Evolutionary conservation across 1,284 basidiomycete species (phyloP).

Genomic region (Puccinia polysora): DNA sequence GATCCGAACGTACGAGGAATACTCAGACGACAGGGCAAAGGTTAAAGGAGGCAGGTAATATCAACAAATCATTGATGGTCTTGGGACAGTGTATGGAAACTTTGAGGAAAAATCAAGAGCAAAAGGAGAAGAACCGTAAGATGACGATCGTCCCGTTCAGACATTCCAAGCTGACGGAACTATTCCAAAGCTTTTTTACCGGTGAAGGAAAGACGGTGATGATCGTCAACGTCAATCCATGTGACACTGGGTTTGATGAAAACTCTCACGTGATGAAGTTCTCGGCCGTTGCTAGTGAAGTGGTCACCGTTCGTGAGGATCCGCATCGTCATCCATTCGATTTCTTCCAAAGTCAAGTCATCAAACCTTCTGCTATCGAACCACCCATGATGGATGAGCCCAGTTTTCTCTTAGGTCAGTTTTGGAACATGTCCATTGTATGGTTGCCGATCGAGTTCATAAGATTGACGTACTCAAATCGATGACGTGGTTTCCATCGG

Average conservation of each 20-base stretch:
- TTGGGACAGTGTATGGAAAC: slow-evolving; percentile 96
- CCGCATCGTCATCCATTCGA: slow-evolving; percentile 51
- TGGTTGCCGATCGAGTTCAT: too few relatives aligned
- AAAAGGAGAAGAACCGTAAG: slow-evolving; percentile 57
- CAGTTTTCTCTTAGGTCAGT: slow-evolving; percentile 48
- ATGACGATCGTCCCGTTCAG: slow-evolving; percentile 87
- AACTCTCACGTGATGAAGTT: slow-evolving; percentile 99
- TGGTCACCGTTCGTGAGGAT: slow-evolving; percentile 63
- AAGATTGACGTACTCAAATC: too few relatives aligned
- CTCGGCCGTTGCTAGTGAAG: slow-evolving; percentile 83
- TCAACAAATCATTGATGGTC: slow-evolving; percentile 96
- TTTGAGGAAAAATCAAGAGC: slow-evolving; percentile 80
- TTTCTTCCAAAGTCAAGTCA: slow-evolving; percentile 48
- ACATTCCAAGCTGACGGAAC: slow-evolving; percentile 91
- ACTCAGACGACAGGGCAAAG: slow-evolving; percentile 84
- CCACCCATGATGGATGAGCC: slow-evolving; percentile 52
- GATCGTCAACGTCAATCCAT: slow-evolving; percentile 98
- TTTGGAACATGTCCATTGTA: too few relatives aligned
- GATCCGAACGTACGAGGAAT: slow-evolving; percentile 87
- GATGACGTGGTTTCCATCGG: too few relatives aligned
- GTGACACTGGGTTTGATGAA: slow-evolving; percentile 95
- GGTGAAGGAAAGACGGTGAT: slow-evolving; percentile 75
- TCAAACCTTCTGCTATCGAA: slow-evolving; percentile 51
- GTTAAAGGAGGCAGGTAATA: slow-evolving; percentile 91
- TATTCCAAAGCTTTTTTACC: slow-evolving; percentile 93